Evolutionary conservation across 305 asterid genomes (phyloP), one percentile per base, ranked within the genome.

Genomic region (Fraxinus floribunda): DNA sequence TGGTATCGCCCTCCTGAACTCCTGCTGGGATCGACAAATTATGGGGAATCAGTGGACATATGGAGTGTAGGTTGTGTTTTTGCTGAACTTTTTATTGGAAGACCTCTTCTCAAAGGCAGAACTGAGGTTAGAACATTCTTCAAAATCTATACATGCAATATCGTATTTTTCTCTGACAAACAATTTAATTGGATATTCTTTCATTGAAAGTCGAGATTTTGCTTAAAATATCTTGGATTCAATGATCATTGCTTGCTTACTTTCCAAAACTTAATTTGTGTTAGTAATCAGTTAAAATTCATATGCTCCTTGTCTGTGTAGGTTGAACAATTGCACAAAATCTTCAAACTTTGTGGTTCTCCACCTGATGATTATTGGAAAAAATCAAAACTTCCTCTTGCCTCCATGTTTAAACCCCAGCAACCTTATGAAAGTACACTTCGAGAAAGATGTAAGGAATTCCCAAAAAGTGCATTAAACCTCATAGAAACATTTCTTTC

Each of bases 1-100:
- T 95, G 99, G 99, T 95, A 95, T 81, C 91, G 97, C 0, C 98
- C 99, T 2, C 97, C 99, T 32, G 99, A 95, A 71, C 97, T 95
- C 60, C 88, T 95, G 34, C 71, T 95, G 80, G 99, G 99, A n/a
- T 90, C 98, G 7, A 94, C 97, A 3, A 88, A 79, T 81, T 95
- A 95, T 73, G 91, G 88, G 26, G 90, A 86, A 34, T 86, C 91
- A 4, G 99, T 95, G 29, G 99, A 95, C 86, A 26, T 95, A 20
- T 95, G 99, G 99, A 95, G 99, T 60, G 90, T 88, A 0, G 99
- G 99, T 0, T 95, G 99, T 82, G 98, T 95, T 44, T 93, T 95
- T 82, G 98, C 95, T 3, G 99, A 95, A 39, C 93, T 95, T 79
- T 93, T 92, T 70, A 85, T 92, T 15, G 99, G 98, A 26, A 89